Percentiles rank a stretch among this genome's conserved stretches.
Evolutionary conservation across 2,329 filamentous ascomycete genomes (phyloP).

Genomic region (Xylaria sp.): DNA sequence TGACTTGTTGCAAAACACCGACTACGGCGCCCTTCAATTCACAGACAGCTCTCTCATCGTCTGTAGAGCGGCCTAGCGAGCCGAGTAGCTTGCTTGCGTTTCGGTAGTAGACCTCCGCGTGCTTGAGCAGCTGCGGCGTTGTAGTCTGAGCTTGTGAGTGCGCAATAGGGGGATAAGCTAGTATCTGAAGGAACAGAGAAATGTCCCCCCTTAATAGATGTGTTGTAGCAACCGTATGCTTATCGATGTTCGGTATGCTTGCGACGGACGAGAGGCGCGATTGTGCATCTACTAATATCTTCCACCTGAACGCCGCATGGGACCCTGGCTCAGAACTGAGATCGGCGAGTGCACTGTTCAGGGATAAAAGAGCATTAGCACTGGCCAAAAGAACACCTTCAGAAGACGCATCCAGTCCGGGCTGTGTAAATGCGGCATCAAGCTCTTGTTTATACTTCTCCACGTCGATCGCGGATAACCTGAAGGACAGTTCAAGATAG

Average conservation of each 20-base stretch:
- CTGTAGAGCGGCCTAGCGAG: constrained; percentile 14
- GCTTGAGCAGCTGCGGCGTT: constrained; percentile 44
- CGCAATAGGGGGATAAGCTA: constrained; percentile 44
- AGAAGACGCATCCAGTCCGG: constrained; percentile 39
- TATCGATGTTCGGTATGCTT: constrained; percentile 23
- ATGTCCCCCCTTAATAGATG: constrained; percentile 48
- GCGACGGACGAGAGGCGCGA: constrained; percentile 38
- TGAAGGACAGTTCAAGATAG: constrained; percentile 46
- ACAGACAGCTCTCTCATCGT: constrained; percentile 27
- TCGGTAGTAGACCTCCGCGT: constrained; percentile 49
- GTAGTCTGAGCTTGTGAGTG: constrained; percentile 42
- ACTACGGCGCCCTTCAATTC: constrained; percentile 39
- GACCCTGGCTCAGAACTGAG: constrained; percentile 5
- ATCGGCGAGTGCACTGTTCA: constrained; percentile 46
- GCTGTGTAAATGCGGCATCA: constrained; percentile 44
- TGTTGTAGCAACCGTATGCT: constrained; percentile 40
- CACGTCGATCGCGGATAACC: constrained; percentile 41
- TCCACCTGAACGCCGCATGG: constrained; percentile 45
- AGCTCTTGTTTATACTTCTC: constrained; percentile 46
- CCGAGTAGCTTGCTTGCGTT: constrained; percentile 47
- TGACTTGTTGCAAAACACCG: constrained; percentile 31
- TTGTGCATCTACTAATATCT: constrained; percentile 42
- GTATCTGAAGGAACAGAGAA: constrained; percentile 44
- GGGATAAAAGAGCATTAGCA: constrained; percentile 45
- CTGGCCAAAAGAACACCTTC: constrained; percentile 42